phyloP scores from a whole-genome alignment of 2,329 filamentous ascomycete species.

The Cladosporium austrohemisphaericum region DNA sequence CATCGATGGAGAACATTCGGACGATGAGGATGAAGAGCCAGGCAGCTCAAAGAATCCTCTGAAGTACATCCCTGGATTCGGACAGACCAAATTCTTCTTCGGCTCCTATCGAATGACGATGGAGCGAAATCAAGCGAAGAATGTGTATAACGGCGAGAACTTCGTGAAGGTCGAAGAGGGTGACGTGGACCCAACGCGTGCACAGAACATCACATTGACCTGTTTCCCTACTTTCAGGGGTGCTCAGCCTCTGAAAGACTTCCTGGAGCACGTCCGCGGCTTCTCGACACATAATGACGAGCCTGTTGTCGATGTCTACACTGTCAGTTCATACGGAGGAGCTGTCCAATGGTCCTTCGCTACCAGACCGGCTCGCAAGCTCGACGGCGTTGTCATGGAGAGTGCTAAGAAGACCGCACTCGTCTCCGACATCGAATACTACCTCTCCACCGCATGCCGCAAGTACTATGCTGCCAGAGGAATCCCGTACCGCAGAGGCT shows the following conservation, averaged over 20 bases:
- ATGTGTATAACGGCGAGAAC: not conserved
- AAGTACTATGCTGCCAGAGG: constrained; percentile 47
- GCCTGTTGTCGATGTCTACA: not conserved
- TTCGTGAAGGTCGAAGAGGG: constrained; percentile 1
- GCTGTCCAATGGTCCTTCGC: no score
- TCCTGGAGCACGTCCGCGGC: not conserved
- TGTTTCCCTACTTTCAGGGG: not conserved
- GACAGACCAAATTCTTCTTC: constrained; percentile 14
- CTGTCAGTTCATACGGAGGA: no score
- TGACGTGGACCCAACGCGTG: not conserved
- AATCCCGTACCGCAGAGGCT: constrained; percentile 55
- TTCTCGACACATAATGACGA: not conserved
- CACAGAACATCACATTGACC: not conserved
- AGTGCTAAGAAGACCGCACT: constrained; percentile 60
- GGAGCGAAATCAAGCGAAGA: not conserved
- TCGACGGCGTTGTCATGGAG: constrained; percentile 71
- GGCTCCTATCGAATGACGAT: constrained; percentile 4
- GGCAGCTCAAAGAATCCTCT: constrained; percentile 13
- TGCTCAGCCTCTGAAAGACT: not conserved
- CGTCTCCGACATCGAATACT: constrained; percentile 69
- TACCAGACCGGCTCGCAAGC: constrained; percentile 61
- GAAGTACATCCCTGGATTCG: constrained; percentile 29
- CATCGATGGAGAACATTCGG: not conserved
- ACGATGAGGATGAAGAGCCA: not conserved
- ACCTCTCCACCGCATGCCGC: constrained; percentile 63